Evolutionary conservation across 306 rosid genomes (phyloP).

Genomic region (Medicago lupulina): DNA sequence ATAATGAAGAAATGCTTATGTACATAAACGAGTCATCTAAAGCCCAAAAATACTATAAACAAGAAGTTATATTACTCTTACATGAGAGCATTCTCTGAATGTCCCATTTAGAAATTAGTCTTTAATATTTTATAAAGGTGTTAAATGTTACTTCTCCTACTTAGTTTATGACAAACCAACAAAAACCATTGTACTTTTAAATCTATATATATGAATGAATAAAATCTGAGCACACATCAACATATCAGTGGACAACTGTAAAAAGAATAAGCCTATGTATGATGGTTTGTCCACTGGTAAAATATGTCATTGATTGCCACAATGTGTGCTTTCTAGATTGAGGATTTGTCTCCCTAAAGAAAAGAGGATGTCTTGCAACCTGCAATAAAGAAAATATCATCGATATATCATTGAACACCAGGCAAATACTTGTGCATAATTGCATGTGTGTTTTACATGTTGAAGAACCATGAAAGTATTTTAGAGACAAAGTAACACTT

Average conservation of each 20-base stretch:
- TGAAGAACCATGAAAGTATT: too few relatives aligned
- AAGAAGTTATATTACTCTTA: background rate
- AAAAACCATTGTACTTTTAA: constrained; percentile 5
- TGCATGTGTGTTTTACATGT: too few relatives aligned
- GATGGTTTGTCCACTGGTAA: constrained; percentile 79
- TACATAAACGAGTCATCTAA: background rate
- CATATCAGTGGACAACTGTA: constrained; percentile 26
- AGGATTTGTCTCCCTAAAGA: constrained; percentile 90
- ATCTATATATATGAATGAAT: background rate
- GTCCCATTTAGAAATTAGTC: constrained; percentile 20
- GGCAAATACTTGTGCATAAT: too few relatives aligned
- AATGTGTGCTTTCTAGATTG: constrained; percentile 93
- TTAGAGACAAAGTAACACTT: too few relatives aligned
- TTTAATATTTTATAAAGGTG: background rate
- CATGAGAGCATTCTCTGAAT: background rate
- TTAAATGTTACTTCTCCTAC: constrained; percentile 1
- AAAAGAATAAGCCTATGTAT: constrained; percentile 56
- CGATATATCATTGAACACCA: background rate
- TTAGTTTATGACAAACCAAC: constrained; percentile 7
- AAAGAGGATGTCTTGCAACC: constrained; percentile 83
- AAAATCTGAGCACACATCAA: constrained; percentile 9
- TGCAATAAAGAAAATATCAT: constrained; percentile 45
- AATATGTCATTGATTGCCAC: constrained; percentile 89
- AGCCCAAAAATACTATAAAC: constrained; percentile 15
- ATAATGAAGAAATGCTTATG: background rate